A percentile compares a stretch with the other conserved stretches of the same genome.
Conservation (phyloP, 768 basidiomycete species). For the Tricholoma furcatifolium region DNA sequence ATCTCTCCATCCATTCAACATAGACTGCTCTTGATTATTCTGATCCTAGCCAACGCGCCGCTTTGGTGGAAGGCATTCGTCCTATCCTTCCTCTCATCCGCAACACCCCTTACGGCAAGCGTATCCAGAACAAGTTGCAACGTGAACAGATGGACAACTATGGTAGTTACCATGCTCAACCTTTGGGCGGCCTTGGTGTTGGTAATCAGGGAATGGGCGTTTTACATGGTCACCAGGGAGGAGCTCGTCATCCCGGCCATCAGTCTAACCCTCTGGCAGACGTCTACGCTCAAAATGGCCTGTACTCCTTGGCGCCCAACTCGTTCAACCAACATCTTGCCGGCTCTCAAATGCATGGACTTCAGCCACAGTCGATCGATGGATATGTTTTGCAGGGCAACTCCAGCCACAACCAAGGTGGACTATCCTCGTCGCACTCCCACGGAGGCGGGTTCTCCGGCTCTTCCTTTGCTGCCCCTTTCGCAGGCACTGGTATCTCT, state of each 20-base stretch:
- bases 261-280: constrained; percentile 58
- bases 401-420: constrained; percentile 58
- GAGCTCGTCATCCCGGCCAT: constrained; percentile 54
- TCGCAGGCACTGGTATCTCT: constrained; percentile 55
- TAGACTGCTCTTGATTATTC: constrained; percentile 98
- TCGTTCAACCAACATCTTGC: constrained; percentile 61
- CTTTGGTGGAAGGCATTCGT: constrained; percentile 95
- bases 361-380: constrained; percentile 76
- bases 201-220: constrained; percentile 54
- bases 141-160: constrained; percentile 84
- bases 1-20: constrained; percentile 10
- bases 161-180: constrained; percentile 59
- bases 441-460: constrained; percentile 59
- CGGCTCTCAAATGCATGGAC: constrained; percentile 48
- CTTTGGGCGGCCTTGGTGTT: constrained; percentile 58
- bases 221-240: constrained; percentile 27
- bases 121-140: constrained; percentile 97
- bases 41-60: constrained; percentile 86
- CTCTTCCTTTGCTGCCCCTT: constrained; percentile 50
- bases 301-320: constrained; percentile 57
- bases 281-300: constrained; percentile 60
- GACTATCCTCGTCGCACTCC: constrained; percentile 55
- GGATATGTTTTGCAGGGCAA: constrained; percentile 78
- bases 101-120: constrained; percentile 99
- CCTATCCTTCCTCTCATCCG: constrained; percentile 98